Conservation (phyloP, 164 flowering plant species). For the Litsea cubeba region DNA sequence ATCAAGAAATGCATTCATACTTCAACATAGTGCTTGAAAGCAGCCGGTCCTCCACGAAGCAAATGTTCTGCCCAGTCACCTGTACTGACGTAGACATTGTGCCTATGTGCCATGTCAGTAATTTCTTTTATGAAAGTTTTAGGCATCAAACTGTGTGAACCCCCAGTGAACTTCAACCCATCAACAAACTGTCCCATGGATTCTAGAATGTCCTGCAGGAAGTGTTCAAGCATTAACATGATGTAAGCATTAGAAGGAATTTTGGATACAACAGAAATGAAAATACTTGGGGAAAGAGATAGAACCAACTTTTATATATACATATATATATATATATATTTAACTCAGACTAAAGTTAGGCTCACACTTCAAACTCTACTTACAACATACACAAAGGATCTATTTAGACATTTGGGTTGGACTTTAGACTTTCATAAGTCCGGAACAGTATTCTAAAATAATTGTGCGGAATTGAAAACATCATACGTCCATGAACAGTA, state of each 20-base stretch:
- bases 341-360: too few species aligned
- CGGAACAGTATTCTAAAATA: too few species aligned
- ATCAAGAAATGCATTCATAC: constrained; percentile 24
- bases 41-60: constrained; percentile 59
- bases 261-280: background rate
- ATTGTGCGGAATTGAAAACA: too few species aligned
- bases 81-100: constrained; percentile 79
- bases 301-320: background rate
- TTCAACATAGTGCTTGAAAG: constrained; percentile 70
- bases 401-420: too few species aligned
- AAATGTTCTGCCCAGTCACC: constrained; percentile 92
- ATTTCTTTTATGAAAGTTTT: constrained; percentile 53
- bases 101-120: constrained; percentile 76
- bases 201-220: constrained; percentile 70
- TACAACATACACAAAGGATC: too few species aligned
- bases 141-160: constrained; percentile 71
- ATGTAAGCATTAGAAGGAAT: background rate
- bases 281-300: background rate
- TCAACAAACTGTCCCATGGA: constrained; percentile 86
- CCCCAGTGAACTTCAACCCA: constrained; percentile 83
- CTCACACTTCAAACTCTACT: too few species aligned
- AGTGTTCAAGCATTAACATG: background rate
- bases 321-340: too few species aligned
- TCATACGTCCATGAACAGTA: too few species aligned
- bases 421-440: too few species aligned